Evolutionary conservation across 768 basidiomycete genomes (phyloP).

Genomic region (Russula sp.): DNA sequence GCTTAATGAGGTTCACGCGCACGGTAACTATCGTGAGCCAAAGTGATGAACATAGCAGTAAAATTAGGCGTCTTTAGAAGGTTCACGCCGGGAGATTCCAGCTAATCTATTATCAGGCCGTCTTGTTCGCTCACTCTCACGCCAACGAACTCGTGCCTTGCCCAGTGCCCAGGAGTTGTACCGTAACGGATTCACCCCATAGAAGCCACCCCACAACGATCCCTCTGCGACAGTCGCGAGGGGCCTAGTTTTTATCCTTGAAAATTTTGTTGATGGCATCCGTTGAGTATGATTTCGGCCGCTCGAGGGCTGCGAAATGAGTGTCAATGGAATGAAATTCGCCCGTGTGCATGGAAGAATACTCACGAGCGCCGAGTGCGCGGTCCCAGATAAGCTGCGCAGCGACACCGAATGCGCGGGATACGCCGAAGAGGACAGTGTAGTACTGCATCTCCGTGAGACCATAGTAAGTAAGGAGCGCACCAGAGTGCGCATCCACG

Average conservation of each 20-base stretch:
- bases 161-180: background rate
- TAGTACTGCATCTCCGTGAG: constrained; percentile 91
- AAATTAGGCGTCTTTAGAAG: background rate
- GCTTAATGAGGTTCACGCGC: background rate
- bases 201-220: constrained; percentile 1
- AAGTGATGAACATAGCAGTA: constrained; percentile 7
- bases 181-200: background rate
- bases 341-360: background rate
- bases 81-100: background rate
- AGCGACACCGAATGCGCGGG: constrained; percentile 86
- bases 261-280: constrained; percentile 76
- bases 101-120: constrained; percentile 2
- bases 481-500: constrained; percentile 95
- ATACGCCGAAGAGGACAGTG: constrained; percentile 95
- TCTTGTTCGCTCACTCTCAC: constrained; percentile 4
- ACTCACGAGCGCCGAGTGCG: constrained; percentile 83
- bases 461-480: constrained; percentile 78
- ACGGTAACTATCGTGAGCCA: background rate
- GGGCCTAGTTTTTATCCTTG: constrained; percentile 39
- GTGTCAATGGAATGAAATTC: background rate
- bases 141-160: background rate
- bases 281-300: constrained; percentile 88
- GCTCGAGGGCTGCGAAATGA: constrained; percentile 56
- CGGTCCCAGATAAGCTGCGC: constrained; percentile 92
- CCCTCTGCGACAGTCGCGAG: background rate